Evolutionary conservation across 345 rosid species (phyloP).

Genomic region (Eucalyptus brandiana): DNA sequence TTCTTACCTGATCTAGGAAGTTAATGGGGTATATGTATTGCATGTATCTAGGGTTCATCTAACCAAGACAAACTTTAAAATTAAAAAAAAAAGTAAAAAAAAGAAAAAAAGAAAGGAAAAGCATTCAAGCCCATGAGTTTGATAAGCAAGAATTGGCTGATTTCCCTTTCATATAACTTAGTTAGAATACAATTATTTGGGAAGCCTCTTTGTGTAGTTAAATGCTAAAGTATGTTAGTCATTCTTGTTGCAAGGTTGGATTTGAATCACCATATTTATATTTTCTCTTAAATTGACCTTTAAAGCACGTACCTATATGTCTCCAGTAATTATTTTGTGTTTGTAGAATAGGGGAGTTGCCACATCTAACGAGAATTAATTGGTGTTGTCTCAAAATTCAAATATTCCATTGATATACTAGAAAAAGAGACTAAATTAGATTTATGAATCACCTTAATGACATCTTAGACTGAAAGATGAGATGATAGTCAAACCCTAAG

Average conservation of each 20-base stretch:
- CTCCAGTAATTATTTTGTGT: neutral
- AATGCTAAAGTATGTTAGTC: neutral
- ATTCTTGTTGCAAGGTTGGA: neutral
- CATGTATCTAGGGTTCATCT: neutral
- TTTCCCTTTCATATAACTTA: neutral
- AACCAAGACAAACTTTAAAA: neutral
- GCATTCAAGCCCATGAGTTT: neutral
- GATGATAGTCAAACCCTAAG: neutral
- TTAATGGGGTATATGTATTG: neutral
- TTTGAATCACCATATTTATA: neutral
- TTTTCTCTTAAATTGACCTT: neutral
- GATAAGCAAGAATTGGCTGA: neutral
- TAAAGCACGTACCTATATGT: neutral
- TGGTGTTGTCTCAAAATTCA: neutral
- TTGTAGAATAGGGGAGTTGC: neutral
- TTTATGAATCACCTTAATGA: neutral
- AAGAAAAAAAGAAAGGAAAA: neutral
- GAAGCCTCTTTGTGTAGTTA: neutral
- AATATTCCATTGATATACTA: neutral
- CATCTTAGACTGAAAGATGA: neutral
- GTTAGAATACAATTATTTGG: neutral
- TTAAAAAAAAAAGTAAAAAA: neutral
- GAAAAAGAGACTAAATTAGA: neutral
- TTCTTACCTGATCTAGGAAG: neutral
- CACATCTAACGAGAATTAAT: neutral